Evolutionary conservation across 805 yeast species (phyloP).

Genomic region (Metschnikowia peoriensis): DNA sequence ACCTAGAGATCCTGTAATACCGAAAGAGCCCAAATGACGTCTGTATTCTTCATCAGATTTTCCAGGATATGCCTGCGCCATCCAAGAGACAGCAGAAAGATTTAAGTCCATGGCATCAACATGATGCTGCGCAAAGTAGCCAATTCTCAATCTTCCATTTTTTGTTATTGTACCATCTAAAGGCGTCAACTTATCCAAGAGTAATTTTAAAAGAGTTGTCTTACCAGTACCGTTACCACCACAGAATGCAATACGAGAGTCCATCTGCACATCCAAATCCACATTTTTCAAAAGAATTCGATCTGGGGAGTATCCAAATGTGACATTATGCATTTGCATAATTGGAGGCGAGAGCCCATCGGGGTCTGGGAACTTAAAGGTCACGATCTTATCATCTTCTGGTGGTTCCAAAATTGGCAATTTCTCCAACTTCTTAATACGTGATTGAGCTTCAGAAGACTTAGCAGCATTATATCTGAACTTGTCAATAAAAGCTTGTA

Average conservation of each 20-base stretch:
- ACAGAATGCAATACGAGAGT: constrained; percentile 91
- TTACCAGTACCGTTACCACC: constrained; percentile 99
- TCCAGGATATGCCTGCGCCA: constrained; percentile 87
- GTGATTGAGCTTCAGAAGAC: constrained; percentile 95
- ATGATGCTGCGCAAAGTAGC: constrained; percentile 98
- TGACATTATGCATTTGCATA: constrained; percentile 79
- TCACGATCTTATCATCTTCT: constrained; percentile 80
- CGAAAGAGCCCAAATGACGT: constrained; percentile 94
- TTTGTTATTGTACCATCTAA: constrained; percentile 72
- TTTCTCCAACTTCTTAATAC: constrained; percentile 95
- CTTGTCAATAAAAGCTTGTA: constrained; percentile 93
- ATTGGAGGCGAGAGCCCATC: constrained; percentile 93
- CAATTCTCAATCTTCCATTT: constrained; percentile 86
- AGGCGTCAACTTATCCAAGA: constrained; percentile 78
- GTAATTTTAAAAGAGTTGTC: constrained; percentile 84
- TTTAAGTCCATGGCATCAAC: constrained; percentile 94
- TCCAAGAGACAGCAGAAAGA: constrained; percentile 89
- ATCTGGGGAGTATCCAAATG: constrained; percentile 75
- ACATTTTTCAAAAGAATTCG: constrained; percentile 70
- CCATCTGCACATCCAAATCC: constrained; percentile 87
- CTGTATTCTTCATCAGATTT: constrained; percentile 95
- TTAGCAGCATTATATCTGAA: constrained; percentile 97
- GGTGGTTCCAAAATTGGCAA: constrained; percentile 92
- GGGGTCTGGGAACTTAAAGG: constrained; percentile 93
- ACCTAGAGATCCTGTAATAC: constrained; percentile 93